A percentile compares a stretch with the other conserved stretches of the same genome.
phyloP scores from a whole-genome alignment of 345 rosid genomes.

The Lagerstroemia speciosa region DNA sequence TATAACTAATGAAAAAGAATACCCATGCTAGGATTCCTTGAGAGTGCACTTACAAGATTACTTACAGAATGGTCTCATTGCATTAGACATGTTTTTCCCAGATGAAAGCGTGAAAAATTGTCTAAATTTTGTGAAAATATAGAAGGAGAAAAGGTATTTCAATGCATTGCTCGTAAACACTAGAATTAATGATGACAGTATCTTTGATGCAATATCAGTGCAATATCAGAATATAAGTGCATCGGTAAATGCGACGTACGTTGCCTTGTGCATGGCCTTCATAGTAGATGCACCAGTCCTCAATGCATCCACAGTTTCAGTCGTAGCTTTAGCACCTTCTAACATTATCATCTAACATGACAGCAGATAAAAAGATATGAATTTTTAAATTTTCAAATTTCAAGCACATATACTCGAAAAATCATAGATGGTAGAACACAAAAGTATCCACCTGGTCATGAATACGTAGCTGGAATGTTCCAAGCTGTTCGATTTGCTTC shows the following conservation, averaged over 20 bases:
- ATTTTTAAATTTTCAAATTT: not conserved
- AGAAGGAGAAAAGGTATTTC: not conserved
- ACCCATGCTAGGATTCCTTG: no score
- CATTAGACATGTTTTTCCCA: no score
- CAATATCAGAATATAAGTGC: not conserved
- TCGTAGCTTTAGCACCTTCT: conserved; percentile 44
- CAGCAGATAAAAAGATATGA: not conserved
- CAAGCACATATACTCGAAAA: not conserved
- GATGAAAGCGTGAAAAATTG: no score
- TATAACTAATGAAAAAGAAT: no score
- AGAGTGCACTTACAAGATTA: no score
- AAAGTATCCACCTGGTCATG: conserved; percentile 29
- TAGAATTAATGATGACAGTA: not conserved
- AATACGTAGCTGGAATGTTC: conserved; percentile 31
- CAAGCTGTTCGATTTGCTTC: conserved; percentile 35
- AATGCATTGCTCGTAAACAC: not conserved
- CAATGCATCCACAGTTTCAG: conserved; percentile 41
- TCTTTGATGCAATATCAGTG: not conserved
- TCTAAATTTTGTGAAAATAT: no score
- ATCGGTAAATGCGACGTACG: conserved; percentile 16
- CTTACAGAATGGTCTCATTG: no score
- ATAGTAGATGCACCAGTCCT: conserved; percentile 43
- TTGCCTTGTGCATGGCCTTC: conserved; percentile 43
- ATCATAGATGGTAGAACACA: no score
- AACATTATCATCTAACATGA: conserved; percentile 30